Evolutionary conservation across 2,329 filamentous ascomycete genomes (phyloP).

Genomic region (Parastagonospora nodorum): DNA sequence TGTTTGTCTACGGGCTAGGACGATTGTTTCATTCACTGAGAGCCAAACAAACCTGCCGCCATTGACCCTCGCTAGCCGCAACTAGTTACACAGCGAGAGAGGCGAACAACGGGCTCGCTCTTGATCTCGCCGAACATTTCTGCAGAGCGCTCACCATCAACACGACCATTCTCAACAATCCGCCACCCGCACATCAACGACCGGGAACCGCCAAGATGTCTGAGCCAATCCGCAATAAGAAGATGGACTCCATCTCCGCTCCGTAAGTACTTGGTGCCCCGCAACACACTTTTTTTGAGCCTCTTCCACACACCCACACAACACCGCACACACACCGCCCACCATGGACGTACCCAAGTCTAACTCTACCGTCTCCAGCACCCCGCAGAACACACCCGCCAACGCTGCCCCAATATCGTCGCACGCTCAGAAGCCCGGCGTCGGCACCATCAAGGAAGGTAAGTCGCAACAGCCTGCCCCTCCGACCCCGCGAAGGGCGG

Average conservation of each 20-base stretch:
- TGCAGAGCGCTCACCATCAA: slow-evolving; percentile 38
- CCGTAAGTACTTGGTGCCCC: slow-evolving; percentile 60
- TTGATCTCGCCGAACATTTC: slow-evolving; percentile 42
- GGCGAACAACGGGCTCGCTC: slow-evolving; percentile 30
- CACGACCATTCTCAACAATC: slow-evolving; percentile 38
- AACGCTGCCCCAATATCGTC: slow-evolving; percentile 97
- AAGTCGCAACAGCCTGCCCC: slow-evolving; percentile 42
- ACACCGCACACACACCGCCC: slow-evolving; percentile 18
- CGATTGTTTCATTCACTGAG: slow-evolving; percentile 12
- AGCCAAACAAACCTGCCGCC: slow-evolving; percentile 29
- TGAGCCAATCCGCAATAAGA: slow-evolving; percentile 71
- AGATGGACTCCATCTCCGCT: slow-evolving; percentile 64
- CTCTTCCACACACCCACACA: slow-evolving; percentile 2
- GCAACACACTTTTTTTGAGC: slow-evolving; percentile 27
- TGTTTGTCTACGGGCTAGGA: neutral
- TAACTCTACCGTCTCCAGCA: slow-evolving; percentile 62
- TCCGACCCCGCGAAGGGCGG: slow-evolving; percentile 34
- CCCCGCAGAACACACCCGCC: slow-evolving; percentile 96
- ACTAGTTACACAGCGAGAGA: slow-evolving; percentile 23
- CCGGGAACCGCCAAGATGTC: slow-evolving; percentile 58
- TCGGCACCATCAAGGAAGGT: slow-evolving; percentile 98
- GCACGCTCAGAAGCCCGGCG: slow-evolving; percentile 91
- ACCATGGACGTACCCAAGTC: slow-evolving; percentile 40
- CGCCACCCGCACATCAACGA: slow-evolving; percentile 32
- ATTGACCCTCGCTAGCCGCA: slow-evolving; percentile 17